A percentile compares a stretch with the other conserved stretches of the same genome.
phyloP scores from a whole-genome alignment of 2,329 filamentous ascomycete genomes.

The Calonectria hawksworthii region DNA sequence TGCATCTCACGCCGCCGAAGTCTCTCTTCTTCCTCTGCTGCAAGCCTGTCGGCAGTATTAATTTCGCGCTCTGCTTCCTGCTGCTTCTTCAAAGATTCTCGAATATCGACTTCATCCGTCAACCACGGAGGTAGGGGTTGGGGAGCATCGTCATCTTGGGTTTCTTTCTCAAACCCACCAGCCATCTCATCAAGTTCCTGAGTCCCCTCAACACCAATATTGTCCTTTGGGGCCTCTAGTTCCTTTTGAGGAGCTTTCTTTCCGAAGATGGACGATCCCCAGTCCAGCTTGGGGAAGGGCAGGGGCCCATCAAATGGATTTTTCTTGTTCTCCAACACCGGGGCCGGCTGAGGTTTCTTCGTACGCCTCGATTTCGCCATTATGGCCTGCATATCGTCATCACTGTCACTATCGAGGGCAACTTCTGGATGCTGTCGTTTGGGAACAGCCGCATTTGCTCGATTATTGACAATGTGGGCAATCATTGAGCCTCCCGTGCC shows the following conservation, averaged over 20 bases:
- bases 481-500: constrained; percentile 72
- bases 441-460: constrained; percentile 73
- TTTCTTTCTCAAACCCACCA: constrained; percentile 75
- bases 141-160: constrained; percentile 57
- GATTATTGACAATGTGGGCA: constrained; percentile 81
- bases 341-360: constrained; percentile 60
- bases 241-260: constrained; percentile 53
- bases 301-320: constrained; percentile 83
- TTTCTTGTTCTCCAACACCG: constrained; percentile 65
- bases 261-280: constrained; percentile 72
- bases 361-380: constrained; percentile 78
- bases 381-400: constrained; percentile 84
- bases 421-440: constrained; percentile 49
- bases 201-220: constrained; percentile 40
- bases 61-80: constrained; percentile 70
- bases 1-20: constrained; percentile 58
- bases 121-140: constrained; percentile 85
- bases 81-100: constrained; percentile 72
- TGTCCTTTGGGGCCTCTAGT: constrained; percentile 41
- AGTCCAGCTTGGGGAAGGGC: constrained; percentile 89
- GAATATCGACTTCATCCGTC: constrained; percentile 73
- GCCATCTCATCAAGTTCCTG: constrained; percentile 59
- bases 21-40: constrained; percentile 69
- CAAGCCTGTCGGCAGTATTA: constrained; percentile 73
- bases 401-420: constrained; percentile 73